Percentiles rank a stretch among this genome's conserved stretches.
phyloP scores from a whole-genome alignment of 2,329 filamentous ascomycete genomes.

The Colletotrichum caudatum region DNA sequence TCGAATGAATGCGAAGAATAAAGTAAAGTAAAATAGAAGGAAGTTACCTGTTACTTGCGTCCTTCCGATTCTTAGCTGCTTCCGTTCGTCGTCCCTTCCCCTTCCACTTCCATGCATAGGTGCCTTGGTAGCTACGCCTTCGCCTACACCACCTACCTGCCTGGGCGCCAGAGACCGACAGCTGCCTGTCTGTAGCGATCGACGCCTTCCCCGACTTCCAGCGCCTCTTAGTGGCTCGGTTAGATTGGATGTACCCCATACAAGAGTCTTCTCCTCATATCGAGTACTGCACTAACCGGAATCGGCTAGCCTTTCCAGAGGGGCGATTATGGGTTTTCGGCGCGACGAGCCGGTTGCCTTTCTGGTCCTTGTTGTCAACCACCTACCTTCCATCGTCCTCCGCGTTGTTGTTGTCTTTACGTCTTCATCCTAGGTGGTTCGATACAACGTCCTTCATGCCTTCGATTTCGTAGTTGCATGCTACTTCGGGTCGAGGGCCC shows the following conservation, averaged over 20 bases:
- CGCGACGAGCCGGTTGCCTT: slow-evolving; percentile 37
- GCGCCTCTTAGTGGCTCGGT: slow-evolving; percentile 25
- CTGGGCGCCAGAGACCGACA: background rate
- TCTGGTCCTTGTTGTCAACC: slow-evolving; percentile 2
- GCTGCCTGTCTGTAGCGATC: slow-evolving; percentile 2
- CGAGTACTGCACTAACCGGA: background rate
- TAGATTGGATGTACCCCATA: slow-evolving; percentile 9
- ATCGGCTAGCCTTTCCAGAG: background rate
- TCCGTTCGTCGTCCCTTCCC: too few species aligned
- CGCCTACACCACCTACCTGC: background rate
- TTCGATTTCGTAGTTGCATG: slow-evolving; percentile 32
- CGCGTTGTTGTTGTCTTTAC: slow-evolving; percentile 2
- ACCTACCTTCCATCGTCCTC: slow-evolving; percentile 3
- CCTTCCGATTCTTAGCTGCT: background rate
- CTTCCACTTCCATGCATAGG: background rate
- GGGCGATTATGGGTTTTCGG: slow-evolving; percentile 25
- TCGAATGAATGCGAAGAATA: too few species aligned
- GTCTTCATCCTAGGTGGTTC: background rate
- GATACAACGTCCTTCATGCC: slow-evolving; percentile 26
- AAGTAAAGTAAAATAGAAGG: slow-evolving; percentile 1
- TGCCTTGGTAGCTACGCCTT: too few species aligned
- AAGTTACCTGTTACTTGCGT: slow-evolving; percentile 33
- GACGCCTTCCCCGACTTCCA: slow-evolving; percentile 15
- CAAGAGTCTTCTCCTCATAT: slow-evolving; percentile 21
- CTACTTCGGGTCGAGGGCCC: slow-evolving; percentile 34